Evolutionary conservation across 257 asterid genomes (phyloP), one percentile per base, ranked within the genome.

Genomic region (Capsicum pubescens): DNA sequence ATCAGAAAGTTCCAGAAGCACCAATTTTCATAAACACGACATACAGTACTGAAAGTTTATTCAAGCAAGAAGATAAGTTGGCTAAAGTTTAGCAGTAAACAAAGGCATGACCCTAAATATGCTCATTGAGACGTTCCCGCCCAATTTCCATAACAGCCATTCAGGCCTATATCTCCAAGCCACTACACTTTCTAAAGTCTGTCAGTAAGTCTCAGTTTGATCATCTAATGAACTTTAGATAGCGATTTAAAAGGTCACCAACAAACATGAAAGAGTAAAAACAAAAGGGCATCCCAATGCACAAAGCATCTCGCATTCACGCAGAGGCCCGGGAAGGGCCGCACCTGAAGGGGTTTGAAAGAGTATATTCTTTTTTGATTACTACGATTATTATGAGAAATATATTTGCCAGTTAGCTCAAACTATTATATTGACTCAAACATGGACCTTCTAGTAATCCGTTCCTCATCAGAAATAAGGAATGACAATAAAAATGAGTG

Each of bases 151-250:
- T 68, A 8, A 16, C 13, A 68, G 14, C 26, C 54, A 68, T 1
- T 68, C 77, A 68, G 26, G 26, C 77, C 77, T 68, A 68, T 39
- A 54, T 39, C 52, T 39, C 77, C 52, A 39, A 8, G 14, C 14
- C 77, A 68, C 77, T 68, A 68, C 52, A 68, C 77, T 64, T 64
- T 26, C 70, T 26, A 64, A 64, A 64, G 42, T 35, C 36, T 35
- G 12, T 36, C 76, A 14, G 3, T 15, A 68, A 67, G 21, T 14
- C 74, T 66, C 74, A 15, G 21, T 3, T 21, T 36, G 21, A 67
- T 35, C 21, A 36, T 67, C 52, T 0, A 5, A 67, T 35, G 1
- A 64, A 6, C 71, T 64, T 64, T 16, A 26, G 44, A 67, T 67
- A 67, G 21, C 13, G 5, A 36, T 32, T 68, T 36, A 68, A 7